phyloP scores from a whole-genome alignment of 2,329 filamentous ascomycete genomes.

The Pyrenophora seminiperda region DNA sequence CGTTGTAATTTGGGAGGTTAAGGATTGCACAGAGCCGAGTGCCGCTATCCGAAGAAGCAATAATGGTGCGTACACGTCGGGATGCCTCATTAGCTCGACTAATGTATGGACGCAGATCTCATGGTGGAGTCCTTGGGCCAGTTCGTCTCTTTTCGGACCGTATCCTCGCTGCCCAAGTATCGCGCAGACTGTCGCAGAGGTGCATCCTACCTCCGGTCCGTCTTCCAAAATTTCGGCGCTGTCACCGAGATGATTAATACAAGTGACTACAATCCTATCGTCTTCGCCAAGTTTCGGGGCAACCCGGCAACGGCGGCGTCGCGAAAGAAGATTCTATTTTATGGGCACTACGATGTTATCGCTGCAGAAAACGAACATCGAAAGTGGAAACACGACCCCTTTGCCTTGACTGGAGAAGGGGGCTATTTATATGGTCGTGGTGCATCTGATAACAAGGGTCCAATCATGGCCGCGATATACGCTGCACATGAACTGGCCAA shows the following conservation, averaged over 20 bases:
- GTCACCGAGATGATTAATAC: conserved; percentile 83
- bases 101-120: conserved; percentile 56
- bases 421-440: conserved; percentile 94
- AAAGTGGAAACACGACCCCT: conserved; percentile 88
- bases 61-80: conserved; percentile 54
- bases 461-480: conserved; percentile 90
- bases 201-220: conserved; percentile 83
- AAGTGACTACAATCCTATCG: conserved; percentile 86
- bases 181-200: conserved; percentile 91
- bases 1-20: conserved; percentile 85
- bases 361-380: conserved; percentile 80
- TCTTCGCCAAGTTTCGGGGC: conserved; percentile 84
- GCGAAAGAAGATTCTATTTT: conserved; percentile 90
- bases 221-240: conserved; percentile 92
- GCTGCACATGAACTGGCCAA: conserved; percentile 88
- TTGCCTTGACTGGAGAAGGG: conserved; percentile 84
- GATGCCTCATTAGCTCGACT: conserved; percentile 17
- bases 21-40: conserved; percentile 57
- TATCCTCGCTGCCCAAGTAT: conserved; percentile 85
- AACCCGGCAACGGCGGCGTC: conserved; percentile 68
- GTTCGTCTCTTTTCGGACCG: conserved; percentile 89
- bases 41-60: conserved; percentile 57
- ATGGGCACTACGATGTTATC: conserved; percentile 98
- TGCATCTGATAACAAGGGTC: conserved; percentile 97
- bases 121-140: conserved; percentile 70